phyloP scores from a whole-genome alignment of 148 eudicot species.

The Vaccinium vitisidaea region DNA sequence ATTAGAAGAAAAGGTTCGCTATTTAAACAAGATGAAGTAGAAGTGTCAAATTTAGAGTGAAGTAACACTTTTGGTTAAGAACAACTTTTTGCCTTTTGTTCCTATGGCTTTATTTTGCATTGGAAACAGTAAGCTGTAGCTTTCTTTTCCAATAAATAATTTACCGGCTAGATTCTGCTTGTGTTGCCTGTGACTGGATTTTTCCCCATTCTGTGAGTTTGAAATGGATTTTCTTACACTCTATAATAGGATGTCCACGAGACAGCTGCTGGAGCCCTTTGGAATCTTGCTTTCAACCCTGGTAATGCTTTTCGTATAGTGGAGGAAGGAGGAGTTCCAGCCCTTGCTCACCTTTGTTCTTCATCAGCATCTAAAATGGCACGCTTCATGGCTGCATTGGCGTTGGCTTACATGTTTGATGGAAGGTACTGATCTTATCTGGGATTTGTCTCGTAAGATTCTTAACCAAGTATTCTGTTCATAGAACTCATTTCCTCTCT shows the following conservation, averaged over 20 bases:
- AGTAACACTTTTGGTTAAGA: neutral
- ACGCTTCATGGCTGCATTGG: constrained; percentile 95
- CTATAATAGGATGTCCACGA: constrained; percentile 85
- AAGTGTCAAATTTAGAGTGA: neutral
- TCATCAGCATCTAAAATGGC: constrained; percentile 96
- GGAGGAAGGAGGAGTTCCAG: constrained; percentile 91
- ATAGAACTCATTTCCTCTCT: neutral
- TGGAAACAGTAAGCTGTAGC: neutral
- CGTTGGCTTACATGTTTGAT: constrained; percentile 94
- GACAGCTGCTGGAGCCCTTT: constrained; percentile 99
- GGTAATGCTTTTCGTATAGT: constrained; percentile 92
- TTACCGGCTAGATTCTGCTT: neutral
- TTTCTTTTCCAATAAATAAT: neutral
- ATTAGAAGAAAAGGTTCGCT: neutral
- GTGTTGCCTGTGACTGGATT: neutral
- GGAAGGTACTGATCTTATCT: constrained; percentile 57
- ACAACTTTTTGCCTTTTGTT: neutral
- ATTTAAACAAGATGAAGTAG: neutral
- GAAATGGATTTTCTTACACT: neutral
- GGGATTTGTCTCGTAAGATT: neutral
- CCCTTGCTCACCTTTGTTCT: constrained; percentile 79
- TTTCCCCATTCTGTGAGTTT: neutral
- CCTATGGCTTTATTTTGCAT: neutral
- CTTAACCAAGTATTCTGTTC: neutral
- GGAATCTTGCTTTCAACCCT: constrained; percentile 94